Evolutionary conservation across 164 flowering plant genomes (phyloP).

Genomic region (Magnolia sinica): DNA sequence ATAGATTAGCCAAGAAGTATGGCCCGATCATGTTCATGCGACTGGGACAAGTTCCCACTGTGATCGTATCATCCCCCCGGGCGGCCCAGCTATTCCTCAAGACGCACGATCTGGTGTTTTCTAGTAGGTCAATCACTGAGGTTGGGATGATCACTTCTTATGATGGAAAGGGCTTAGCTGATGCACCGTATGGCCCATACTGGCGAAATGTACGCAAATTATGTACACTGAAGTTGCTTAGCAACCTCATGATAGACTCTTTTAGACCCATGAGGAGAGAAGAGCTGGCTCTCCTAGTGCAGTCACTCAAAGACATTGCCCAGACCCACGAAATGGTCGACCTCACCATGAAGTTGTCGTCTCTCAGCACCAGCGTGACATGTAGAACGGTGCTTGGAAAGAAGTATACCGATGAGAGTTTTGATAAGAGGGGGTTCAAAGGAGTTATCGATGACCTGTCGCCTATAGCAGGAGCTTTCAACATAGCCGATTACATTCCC

Average conservation of each 20-base stretch:
- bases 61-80: constrained; percentile 20
- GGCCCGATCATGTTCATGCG: constrained; percentile 26
- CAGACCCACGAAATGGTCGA: constrained; percentile 5
- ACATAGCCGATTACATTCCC: constrained; percentile 39
- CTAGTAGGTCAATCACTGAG: constrained; percentile 15
- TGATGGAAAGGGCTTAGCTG: constrained; percentile 18
- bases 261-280: constrained; percentile 31
- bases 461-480: constrained; percentile 23
- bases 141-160: constrained; percentile 26
- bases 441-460: constrained; percentile 37
- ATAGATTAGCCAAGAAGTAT: constrained; percentile 6
- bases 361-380: constrained; percentile 23
- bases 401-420: constrained; percentile 34
- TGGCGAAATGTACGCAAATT: constrained; percentile 38
- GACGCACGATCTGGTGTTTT: constrained; percentile 20
- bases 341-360: constrained; percentile 19
- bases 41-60: constrained; percentile 15
- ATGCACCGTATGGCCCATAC: constrained; percentile 28
- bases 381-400: constrained; percentile 49
- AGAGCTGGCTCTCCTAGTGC: constrained; percentile 19
- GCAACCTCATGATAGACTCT: constrained; percentile 21
- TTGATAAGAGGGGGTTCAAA: constrained; percentile 41
- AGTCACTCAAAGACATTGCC: constrained; percentile 23
- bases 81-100: constrained; percentile 21
- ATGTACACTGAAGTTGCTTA: constrained; percentile 33